Base-by-base conservation (phyloP, 2,329 filamentous ascomycete species). In the Cladosporium cucumerinum region DNA sequence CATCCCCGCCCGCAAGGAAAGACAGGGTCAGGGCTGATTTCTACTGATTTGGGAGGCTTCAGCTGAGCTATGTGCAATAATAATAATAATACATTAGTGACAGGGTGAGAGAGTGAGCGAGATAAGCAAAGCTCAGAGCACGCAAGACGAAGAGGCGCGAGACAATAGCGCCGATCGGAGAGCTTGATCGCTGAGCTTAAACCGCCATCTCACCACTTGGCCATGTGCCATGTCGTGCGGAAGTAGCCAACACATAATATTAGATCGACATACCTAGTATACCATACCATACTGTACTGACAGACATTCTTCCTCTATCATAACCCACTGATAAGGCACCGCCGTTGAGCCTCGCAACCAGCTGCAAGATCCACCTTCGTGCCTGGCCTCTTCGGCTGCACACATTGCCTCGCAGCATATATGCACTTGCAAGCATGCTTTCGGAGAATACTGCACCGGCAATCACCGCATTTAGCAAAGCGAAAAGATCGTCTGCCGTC, bases 371-470 rank as follows among this genome's bases (percentile, higher is more conserved):
- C 60, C 60, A 62, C 60, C 23, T 1, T 30, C 34, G 23, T 55
- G 25, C 60, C 49, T 62, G 30, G 49, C 30, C 48, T 32, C 16
- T 36, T 49, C 59, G 48, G 59, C 59, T 61, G 59, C 59, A 61
- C 36, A 55, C 18, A 60, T 43, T 51, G 49, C 36, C 30, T 12
- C 36, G 48, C 32, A 61, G 59, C 46, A 25, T 46, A 25, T 46
- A 46, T 55, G 34, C 60, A 62, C 32, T 11, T 30, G 23, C 49
- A 52, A 48, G 60, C 49, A 39, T 55, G 60, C 23, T 34, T 25
- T 62, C 60, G 60, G 60, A 62, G 60, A 62, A 62, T 62, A 62
- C 60, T 55, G 60, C 49, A 55, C 60, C 60, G 60, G 60, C 49
- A 55, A 62, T 62, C 60, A 62, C 60, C 60, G 60, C 25, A 55